Conservation (phyloP, 2,329 filamentous ascomycete species). For the Cryphonectria naterciae region DNA sequence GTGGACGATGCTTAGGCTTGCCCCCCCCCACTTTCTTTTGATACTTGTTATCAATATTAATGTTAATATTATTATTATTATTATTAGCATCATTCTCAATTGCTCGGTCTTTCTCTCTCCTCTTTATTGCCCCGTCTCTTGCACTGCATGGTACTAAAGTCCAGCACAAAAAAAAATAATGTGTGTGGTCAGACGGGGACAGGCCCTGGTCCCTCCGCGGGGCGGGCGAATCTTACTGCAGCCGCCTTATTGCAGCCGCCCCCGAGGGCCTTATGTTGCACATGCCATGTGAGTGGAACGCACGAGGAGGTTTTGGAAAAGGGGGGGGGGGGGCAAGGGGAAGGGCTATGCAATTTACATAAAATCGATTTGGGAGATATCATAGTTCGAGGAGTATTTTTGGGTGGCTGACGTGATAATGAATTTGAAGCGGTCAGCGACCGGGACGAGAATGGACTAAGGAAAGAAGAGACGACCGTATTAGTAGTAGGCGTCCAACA, state of each 20-base stretch:
- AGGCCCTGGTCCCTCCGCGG: background rate
- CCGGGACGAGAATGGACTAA: background rate
- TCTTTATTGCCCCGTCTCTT: background rate
- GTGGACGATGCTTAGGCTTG: background rate
- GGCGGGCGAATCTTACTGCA: slow-evolving; percentile 1
- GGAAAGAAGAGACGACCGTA: background rate
- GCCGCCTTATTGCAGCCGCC: slow-evolving; percentile 8
- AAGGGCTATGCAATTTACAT: background rate
- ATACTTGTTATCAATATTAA: too few relatives aligned
- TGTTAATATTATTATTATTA: too few relatives aligned
- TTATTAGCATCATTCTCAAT: too few relatives aligned
- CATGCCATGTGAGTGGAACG: background rate
- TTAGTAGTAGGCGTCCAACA: too few relatives aligned
- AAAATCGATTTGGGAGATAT: background rate
- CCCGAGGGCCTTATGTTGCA: background rate
- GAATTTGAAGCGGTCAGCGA: background rate
- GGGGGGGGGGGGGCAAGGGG: background rate
- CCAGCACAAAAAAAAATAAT: background rate
- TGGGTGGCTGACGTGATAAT: slow-evolving; percentile 10
- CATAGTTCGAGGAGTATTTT: background rate
- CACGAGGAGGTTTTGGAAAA: too few relatives aligned
- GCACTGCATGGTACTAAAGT: background rate
- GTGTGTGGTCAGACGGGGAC: background rate
- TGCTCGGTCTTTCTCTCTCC: too few relatives aligned
- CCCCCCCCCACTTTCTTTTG: background rate